Evolutionary conservation across 768 basidiomycete genomes (phyloP).

Genomic region (Kwoniella sp.): DNA sequence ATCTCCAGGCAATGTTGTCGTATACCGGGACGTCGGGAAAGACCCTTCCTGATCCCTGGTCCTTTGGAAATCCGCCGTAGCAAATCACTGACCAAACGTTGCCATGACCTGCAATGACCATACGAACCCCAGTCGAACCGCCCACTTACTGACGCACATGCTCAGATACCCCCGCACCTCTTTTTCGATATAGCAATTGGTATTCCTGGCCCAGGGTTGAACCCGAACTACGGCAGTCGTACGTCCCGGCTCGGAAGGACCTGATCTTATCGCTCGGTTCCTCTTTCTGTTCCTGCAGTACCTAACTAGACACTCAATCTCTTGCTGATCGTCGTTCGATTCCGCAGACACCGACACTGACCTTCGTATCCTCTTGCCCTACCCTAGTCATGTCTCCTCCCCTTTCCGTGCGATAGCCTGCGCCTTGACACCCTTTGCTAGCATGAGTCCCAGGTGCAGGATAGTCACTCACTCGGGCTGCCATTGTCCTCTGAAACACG

Average conservation of each 20-base stretch:
- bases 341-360: not conserved
- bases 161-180: no score
- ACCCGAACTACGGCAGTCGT: not conserved
- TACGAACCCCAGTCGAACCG: no score
- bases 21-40: not conserved
- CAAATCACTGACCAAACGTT: no score
- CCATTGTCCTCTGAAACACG: not conserved
- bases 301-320: not conserved
- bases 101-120: no score
- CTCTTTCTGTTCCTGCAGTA: not conserved
- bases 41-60: not conserved
- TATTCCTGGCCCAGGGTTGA: not conserved
- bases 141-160: no score
- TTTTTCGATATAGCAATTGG: not conserved
- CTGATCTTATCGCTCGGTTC: constrained; percentile 1
- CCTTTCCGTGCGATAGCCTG: no score
- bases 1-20: not conserved
- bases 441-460: not conserved
- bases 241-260: not conserved
- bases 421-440: not conserved
- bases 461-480: not conserved
- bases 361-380: not conserved
- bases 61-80: no score
- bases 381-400: not conserved
- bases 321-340: not conserved